These are phyloP conservation scores for Nannochloropsis salina DNA, from an alignment of 108 stramenopile species.

Conservation along the genomic window DNA sequence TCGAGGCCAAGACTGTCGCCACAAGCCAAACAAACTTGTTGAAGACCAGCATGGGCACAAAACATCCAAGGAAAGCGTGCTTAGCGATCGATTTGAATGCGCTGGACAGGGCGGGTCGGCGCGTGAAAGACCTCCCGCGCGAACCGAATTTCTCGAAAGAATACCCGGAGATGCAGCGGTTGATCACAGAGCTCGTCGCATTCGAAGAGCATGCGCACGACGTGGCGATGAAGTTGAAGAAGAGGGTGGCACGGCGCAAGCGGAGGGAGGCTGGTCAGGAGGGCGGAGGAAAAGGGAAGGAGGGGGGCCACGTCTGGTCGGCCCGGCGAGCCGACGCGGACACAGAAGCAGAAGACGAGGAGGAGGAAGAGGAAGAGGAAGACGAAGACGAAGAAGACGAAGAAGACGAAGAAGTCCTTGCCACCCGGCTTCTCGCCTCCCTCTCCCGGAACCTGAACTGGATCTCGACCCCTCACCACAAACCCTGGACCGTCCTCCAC, in stretches of 20 bases:
- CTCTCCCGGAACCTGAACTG: not conserved
- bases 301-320: not conserved
- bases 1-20: no score
- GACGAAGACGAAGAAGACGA: no score
- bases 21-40: no score
- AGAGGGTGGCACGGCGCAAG: not conserved
- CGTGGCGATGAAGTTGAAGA: not conserved
- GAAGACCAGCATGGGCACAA: no score
- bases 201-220: slow-evolving; percentile 8
- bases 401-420: not conserved
- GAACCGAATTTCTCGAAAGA: not conserved
- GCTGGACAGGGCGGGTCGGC: not conserved
- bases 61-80: no score
- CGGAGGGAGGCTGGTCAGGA: not conserved
- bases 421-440: not conserved
- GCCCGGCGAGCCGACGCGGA: no score
- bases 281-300: not conserved
- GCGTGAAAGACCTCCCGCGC: not conserved
- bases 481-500: not conserved
- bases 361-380: no score
- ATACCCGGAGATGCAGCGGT: not conserved
- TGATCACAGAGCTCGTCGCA: not conserved
- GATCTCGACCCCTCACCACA: not conserved
- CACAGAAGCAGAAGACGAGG: no score
- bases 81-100: not conserved